Evolutionary conservation across 306 rosid genomes (phyloP), one percentile per base, ranked within the genome.

Genomic region (Crataegus laevigata): DNA sequence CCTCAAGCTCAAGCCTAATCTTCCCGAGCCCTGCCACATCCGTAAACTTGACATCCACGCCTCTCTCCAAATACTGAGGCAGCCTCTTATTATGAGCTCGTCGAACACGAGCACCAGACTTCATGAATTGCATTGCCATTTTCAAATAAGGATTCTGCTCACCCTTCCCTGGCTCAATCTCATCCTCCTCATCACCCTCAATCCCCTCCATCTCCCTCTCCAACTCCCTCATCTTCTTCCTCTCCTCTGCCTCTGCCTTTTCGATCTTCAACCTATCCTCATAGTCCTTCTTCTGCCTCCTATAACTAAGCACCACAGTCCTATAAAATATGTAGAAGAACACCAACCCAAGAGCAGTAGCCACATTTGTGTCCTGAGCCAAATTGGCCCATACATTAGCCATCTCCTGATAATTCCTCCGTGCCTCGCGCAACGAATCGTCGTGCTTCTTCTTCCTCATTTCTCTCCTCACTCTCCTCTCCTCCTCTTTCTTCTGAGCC

Each of bases 1-100:
- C 98, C 88, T 94, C 98, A 19, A 94, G 97, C 85, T 94, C 98
- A 59, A 91, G 96, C 61, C 98, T 88, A 14, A 94, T 94, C 83
- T 94, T 94, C 72, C 98, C 98, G 14, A 94, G 87, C 70, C 98
- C 98, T 0, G 98, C 98, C 67, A 94, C 98, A 84, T 94, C 98
- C 34, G 88, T 62, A 68, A 94, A 94, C 89, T 91, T 94, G 12
- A 94, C 98, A 81, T 94, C 93, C 83, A 90, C 96, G 0, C 92
- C 98, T 77, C 91, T 87, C 91, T 94, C 98, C 45, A 94, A 75
- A 86, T 94, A 94, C 84, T 94, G 93, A 30, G 97, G 98, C 82
- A 83, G 84, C 74, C 87, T 87, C 77, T 77, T 92, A 72, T 83
- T 91, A 68, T 88, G 89, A 0, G 94, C 96, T 60, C 93, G 81